Evolutionary conservation across 2,329 filamentous ascomycete species (phyloP).

Genomic region (Colletotrichum chrysophilum): DNA sequence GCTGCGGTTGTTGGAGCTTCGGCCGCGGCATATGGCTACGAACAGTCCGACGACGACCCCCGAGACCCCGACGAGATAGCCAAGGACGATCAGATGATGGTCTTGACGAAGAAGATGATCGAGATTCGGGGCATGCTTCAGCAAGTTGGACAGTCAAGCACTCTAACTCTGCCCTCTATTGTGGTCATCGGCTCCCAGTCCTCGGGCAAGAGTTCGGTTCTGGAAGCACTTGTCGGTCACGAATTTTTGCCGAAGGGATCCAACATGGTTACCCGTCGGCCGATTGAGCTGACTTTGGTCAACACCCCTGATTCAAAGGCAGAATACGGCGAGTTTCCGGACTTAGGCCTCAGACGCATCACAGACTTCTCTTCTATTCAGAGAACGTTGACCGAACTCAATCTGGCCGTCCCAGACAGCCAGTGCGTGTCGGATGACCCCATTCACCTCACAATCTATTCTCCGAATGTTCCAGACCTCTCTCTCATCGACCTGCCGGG

Average conservation of each 20-base stretch:
- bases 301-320: conserved; percentile 87
- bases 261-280: conserved; percentile 96
- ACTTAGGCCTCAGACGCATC: conserved; percentile 86
- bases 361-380: conserved; percentile 93
- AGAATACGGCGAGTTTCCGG: conserved; percentile 96
- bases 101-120: conserved; percentile 99
- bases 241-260: conserved; percentile 97
- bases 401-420: conserved; percentile 86
- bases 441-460: conserved; percentile 94
- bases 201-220: conserved; percentile 95
- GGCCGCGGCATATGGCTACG: conserved; percentile 80
- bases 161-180: conserved; percentile 89
- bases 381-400: conserved; percentile 91
- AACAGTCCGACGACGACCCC: conserved; percentile 70
- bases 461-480: conserved; percentile 91
- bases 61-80: conserved; percentile 70
- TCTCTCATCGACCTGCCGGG: conserved; percentile 96
- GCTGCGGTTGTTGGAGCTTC: conserved; percentile 73
- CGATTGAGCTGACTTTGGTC: conserved; percentile 94
- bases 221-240: conserved; percentile 96
- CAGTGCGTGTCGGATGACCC: conserved; percentile 97
- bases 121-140: conserved; percentile 94
- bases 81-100: conserved; percentile 98
- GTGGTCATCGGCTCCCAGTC: conserved; percentile 99
- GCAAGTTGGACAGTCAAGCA: conserved; percentile 88